Percentiles rank a stretch among this genome's conserved stretches.
These are phyloP conservation scores for Aspergillus fischeri DNA, from an alignment of 2,329 filamentous ascomycete species.

Conservation along the genomic window DNA sequence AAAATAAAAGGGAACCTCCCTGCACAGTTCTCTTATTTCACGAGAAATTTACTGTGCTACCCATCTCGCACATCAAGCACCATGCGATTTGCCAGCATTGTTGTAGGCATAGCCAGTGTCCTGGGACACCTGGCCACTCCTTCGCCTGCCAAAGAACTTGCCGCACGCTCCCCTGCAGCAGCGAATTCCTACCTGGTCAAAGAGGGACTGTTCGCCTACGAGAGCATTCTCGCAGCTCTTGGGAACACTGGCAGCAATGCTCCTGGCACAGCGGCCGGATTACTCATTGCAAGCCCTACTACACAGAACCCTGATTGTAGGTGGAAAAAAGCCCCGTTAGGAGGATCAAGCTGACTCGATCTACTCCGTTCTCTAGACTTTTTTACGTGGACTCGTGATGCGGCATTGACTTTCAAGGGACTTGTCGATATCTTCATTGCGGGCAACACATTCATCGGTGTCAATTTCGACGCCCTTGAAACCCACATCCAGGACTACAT, in stretches of 20 bases:
- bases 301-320: constrained; percentile 50
- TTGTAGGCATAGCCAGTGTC: not conserved
- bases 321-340: constrained; percentile 10
- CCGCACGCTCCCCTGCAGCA: not conserved
- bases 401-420: constrained; percentile 64
- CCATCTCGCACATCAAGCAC: not conserved
- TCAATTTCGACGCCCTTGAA: constrained; percentile 45
- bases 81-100: not conserved
- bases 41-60: not conserved
- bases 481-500: constrained; percentile 63
- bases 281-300: constrained; percentile 53
- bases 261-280: constrained; percentile 45
- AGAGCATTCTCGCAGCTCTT: not conserved
- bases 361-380: constrained; percentile 50
- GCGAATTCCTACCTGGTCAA: not conserved
- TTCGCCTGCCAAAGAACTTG: not conserved
- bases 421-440: constrained; percentile 63
- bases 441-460: constrained; percentile 44
- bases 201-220: not conserved
- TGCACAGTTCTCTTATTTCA: not conserved
- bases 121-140: not conserved
- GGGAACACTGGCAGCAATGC: not conserved
- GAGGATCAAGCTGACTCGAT: not conserved
- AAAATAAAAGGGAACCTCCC: not conserved
- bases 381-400: constrained; percentile 73